Percentiles rank a stretch among this genome's conserved stretches.
These are phyloP conservation scores for Gloeopeniophorella convolvens DNA, from an alignment of 768 basidiomycete species.

Conservation along the genomic window DNA sequence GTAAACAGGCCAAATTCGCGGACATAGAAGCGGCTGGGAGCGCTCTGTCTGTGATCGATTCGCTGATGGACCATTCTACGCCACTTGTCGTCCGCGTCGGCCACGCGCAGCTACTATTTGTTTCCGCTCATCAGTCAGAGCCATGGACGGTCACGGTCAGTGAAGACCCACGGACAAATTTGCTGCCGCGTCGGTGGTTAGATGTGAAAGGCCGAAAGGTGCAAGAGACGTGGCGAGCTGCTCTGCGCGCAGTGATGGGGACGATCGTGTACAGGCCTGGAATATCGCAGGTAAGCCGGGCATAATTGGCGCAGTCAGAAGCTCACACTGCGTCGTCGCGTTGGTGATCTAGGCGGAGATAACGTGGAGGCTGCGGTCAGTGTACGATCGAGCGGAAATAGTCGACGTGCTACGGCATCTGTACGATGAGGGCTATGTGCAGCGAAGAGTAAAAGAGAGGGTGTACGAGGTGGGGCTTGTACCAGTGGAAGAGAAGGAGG, in stretches of 20 bases:
- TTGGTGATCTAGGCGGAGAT: conserved; percentile 48
- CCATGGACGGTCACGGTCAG: conserved; percentile 53
- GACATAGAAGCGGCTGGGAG: conserved; percentile 12
- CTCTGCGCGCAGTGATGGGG: conserved; percentile 59
- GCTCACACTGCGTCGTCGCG: neutral
- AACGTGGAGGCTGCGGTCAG: conserved; percentile 60
- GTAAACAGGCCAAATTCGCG: neutral
- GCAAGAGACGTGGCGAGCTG: conserved; percentile 64
- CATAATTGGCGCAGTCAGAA: neutral
- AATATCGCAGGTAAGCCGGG: conserved; percentile 53
- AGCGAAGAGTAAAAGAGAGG: conserved; percentile 26
- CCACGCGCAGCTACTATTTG: conserved; percentile 48
- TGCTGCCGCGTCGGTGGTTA: conserved; percentile 71
- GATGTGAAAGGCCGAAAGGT: conserved; percentile 61
- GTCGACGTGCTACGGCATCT: conserved; percentile 54
- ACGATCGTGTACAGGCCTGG: conserved; percentile 66
- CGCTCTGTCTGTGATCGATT: conserved; percentile 30
- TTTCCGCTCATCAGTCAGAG: conserved; percentile 44
- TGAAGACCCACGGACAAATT: conserved; percentile 36
- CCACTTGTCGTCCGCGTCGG: conserved; percentile 66
- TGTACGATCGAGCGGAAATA: conserved; percentile 73
- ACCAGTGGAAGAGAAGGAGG: conserved; percentile 45
- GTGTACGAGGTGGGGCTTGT: conserved; percentile 23
- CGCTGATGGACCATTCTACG: conserved; percentile 39
- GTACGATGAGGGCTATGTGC: conserved; percentile 44